Percentiles rank a stretch among this genome's conserved stretches.
Evolutionary conservation across 192 early-diverging fungal genomes (phyloP).

Genomic region (Backusella macrospora): DNA sequence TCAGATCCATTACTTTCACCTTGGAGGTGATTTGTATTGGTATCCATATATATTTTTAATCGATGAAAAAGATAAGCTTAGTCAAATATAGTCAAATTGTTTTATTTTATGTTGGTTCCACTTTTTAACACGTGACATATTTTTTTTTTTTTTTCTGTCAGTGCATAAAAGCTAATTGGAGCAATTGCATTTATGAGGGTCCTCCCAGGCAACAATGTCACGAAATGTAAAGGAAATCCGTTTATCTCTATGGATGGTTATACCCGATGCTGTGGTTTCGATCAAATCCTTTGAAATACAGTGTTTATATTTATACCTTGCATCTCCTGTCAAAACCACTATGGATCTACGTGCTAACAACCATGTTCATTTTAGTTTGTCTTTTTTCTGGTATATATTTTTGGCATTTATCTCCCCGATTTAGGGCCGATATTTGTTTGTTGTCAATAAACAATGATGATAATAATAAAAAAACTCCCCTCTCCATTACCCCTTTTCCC

Average conservation of each 20-base stretch:
- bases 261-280: constrained; percentile 43
- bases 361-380: neutral
- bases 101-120: neutral
- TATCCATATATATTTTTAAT: neutral
- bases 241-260: constrained; percentile 54
- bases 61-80: neutral
- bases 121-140: neutral
- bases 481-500: no score
- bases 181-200: neutral
- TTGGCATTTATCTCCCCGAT: no score
- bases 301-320: constrained; percentile 66
- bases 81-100: neutral
- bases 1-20: neutral
- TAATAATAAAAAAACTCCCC: no score
- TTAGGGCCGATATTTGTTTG: no score
- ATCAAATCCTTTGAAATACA: constrained; percentile 65
- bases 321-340: constrained; percentile 54
- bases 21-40: neutral
- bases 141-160: neutral
- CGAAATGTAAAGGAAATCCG: constrained; percentile 67
- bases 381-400: no score
- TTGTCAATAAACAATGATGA: no score
- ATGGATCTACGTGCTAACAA: constrained; percentile 57
- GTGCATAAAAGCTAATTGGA: neutral
- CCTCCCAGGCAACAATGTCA: constrained; percentile 37